Evolutionary conservation across 768 basidiomycete genomes (phyloP).

Genomic region (Leccinum fibrillosum): DNA sequence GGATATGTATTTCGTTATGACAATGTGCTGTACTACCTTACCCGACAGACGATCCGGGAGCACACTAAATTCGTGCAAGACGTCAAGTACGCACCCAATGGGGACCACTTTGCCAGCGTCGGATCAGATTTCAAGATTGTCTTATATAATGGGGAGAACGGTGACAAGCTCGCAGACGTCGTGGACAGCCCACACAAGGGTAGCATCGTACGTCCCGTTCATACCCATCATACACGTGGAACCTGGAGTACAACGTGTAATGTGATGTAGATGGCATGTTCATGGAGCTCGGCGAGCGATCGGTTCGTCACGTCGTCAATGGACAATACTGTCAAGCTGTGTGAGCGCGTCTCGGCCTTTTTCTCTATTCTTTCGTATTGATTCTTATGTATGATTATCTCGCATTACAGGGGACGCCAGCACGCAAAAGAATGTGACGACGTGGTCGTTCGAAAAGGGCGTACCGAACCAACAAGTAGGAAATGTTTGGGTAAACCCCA

Average conservation of each 20-base stretch:
- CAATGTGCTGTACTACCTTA: background rate
- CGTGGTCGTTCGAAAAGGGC: conserved; percentile 74
- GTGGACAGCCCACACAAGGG: conserved; percentile 70
- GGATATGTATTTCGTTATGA: background rate
- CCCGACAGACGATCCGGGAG: conserved; percentile 69
- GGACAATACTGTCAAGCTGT: conserved; percentile 85
- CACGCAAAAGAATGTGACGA: conserved; percentile 58
- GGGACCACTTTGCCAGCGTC: conserved; percentile 81
- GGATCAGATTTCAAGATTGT: conserved; percentile 87
- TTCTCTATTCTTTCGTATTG: background rate
- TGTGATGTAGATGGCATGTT: conserved; percentile 54
- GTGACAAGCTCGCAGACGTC: conserved; percentile 71
- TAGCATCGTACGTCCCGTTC: conserved; percentile 55
- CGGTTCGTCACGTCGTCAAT: conserved; percentile 78
- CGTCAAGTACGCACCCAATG: conserved; percentile 76
- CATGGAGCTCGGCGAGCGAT: conserved; percentile 80
- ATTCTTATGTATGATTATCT: background rate
- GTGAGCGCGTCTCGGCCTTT: conserved; percentile 34
- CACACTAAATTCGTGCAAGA: conserved; percentile 95
- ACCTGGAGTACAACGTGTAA: background rate
- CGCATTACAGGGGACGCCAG: conserved; percentile 70
- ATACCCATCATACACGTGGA: background rate
- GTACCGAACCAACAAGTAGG: conserved; percentile 84
- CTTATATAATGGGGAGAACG: conserved; percentile 87
- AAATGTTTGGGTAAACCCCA: conserved; percentile 73